Conservation (phyloP, 1,284 basidiomycete genomes). For the Melampsora larici-populina region DNA sequence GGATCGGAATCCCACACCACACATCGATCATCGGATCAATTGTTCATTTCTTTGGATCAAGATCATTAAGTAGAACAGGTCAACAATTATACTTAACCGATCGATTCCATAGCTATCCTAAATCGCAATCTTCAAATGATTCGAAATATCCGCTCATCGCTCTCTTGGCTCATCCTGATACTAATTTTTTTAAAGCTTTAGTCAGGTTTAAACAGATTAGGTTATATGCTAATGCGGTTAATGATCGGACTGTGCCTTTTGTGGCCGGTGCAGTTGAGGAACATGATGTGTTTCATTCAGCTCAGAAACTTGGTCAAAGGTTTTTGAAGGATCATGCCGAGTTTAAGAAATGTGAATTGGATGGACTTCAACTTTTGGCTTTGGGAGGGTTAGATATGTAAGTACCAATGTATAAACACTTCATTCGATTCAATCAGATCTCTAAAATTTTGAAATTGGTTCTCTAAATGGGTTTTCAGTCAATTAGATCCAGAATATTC, state of each 20-base stretch:
- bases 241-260: conserved; percentile 52
- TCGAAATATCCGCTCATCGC: conserved; percentile 69
- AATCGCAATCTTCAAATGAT: conserved; percentile 51
- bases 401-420: too few species aligned
- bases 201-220: conserved; percentile 66
- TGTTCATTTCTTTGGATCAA: conserved; percentile 65
- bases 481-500: conserved; percentile 15
- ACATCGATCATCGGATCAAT: conserved; percentile 64
- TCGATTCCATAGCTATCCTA: conserved; percentile 61
- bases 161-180: conserved; percentile 81
- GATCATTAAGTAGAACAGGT: conserved; percentile 75
- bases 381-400: conserved; percentile 30
- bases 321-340: background rate
- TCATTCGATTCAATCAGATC: too few species aligned
- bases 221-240: conserved; percentile 74
- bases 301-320: background rate
- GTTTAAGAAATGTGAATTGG: background rate
- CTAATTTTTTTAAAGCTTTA: conserved; percentile 74
- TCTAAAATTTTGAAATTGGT: too few species aligned
- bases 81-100: conserved; percentile 74
- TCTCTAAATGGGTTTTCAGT: too few species aligned
- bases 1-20: conserved; percentile 61
- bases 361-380: conserved; percentile 19
- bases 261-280: conserved; percentile 46
- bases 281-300: conserved; percentile 14